Evolutionary conservation across 1,284 basidiomycete species (phyloP).

Genomic region (Laetiporus sulphureus): DNA sequence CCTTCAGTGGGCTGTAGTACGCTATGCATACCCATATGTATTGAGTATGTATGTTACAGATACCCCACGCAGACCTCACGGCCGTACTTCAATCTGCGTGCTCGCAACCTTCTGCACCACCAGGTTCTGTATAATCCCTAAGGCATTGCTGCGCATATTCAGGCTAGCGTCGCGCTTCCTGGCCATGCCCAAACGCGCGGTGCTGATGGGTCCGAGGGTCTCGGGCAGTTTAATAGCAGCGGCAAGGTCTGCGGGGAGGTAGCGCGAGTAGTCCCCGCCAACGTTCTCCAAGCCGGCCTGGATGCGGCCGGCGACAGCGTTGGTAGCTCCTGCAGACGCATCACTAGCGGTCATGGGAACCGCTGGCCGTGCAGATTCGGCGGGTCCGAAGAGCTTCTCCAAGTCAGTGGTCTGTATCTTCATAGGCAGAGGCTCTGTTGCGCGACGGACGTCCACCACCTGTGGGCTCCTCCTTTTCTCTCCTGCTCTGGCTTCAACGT

Average conservation of each 20-base stretch:
- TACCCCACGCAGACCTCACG: background rate
- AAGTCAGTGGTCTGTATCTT: constrained; percentile 15
- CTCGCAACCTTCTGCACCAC: constrained; percentile 5
- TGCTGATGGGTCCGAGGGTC: constrained; percentile 32
- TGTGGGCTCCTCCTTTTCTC: too few relatives aligned
- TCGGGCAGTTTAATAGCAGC: constrained; percentile 12
- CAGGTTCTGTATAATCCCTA: constrained; percentile 17
- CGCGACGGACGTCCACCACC: too few relatives aligned
- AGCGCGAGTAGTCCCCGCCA: constrained; percentile 47
- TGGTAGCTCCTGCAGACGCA: background rate
- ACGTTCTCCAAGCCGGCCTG: constrained; percentile 29
- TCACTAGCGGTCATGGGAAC: background rate
- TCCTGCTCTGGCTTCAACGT: too few relatives aligned
- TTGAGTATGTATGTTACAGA: constrained; percentile 6
- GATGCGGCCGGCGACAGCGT: constrained; percentile 6
- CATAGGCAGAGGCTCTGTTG: background rate
- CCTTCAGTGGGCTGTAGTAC: background rate
- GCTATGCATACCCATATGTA: constrained; percentile 6
- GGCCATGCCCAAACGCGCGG: constrained; percentile 36
- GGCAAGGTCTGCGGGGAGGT: constrained; percentile 21
- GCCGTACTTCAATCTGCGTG: background rate
- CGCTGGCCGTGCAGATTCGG: background rate
- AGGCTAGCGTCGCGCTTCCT: constrained; percentile 36
- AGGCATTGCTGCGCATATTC: constrained; percentile 15
- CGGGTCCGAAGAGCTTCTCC: constrained; percentile 15